Conservation (phyloP, 2,329 filamentous ascomycete genomes). For the Rhexocercosporidium sp. region DNA sequence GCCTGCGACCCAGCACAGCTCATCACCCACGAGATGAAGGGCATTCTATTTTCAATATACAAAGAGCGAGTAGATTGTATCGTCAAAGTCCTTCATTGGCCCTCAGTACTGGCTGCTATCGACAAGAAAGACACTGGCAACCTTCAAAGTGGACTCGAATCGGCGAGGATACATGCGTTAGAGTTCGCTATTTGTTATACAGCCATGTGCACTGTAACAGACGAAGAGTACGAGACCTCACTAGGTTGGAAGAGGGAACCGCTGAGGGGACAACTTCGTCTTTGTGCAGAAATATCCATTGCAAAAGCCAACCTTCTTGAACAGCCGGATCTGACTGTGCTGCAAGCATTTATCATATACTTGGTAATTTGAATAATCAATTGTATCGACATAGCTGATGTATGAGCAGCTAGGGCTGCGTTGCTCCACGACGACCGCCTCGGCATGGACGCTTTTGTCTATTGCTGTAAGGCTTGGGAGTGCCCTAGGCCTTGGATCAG, state of each 20-base stretch:
- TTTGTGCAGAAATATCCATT: slow-evolving; percentile 1
- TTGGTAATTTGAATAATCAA: slow-evolving; percentile 4
- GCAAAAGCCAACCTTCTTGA: slow-evolving; percentile 16
- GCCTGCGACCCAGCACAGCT: background rate
- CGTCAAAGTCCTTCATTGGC: slow-evolving; percentile 22
- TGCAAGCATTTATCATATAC: slow-evolving; percentile 25
- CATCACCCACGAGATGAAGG: background rate
- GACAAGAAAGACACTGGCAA: background rate
- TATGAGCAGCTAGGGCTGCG: slow-evolving; percentile 12
- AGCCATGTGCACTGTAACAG: slow-evolving; percentile 11
- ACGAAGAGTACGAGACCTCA: slow-evolving; percentile 9
- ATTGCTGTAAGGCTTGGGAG: slow-evolving; percentile 15
- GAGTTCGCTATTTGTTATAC: slow-evolving; percentile 18
- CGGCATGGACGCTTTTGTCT: slow-evolving; percentile 17
- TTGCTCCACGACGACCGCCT: slow-evolving; percentile 6
- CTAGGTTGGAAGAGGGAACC: background rate
- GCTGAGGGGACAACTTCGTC: slow-evolving; percentile 10
- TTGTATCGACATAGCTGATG: background rate
- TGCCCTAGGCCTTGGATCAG: slow-evolving; percentile 17
- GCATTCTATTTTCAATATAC: slow-evolving; percentile 12
- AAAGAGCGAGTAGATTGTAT: slow-evolving; percentile 15
- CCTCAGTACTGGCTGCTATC: slow-evolving; percentile 5
- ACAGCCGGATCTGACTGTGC: slow-evolving; percentile 15
- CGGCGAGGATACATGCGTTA: slow-evolving; percentile 5
- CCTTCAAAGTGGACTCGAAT: background rate